Base-by-base conservation (phyloP, 164 flowering plant species). In the Tetrastigma voinierianum region DNA sequence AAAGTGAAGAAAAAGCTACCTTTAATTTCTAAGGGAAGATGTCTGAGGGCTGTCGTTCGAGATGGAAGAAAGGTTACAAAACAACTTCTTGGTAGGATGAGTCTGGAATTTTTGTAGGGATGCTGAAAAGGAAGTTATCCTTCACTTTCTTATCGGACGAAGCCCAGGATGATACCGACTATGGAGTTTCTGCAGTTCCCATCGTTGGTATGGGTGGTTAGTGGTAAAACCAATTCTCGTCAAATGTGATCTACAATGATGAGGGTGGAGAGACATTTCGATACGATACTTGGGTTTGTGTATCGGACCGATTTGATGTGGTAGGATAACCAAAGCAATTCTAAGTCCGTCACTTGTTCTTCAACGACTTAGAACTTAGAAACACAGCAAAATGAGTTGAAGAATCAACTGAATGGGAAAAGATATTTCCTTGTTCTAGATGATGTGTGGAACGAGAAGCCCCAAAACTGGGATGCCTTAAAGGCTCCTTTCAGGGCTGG, bases 121-220 rank as follows among this genome's bases (percentile, higher is more conserved):
- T 2, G 24, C 10, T 9, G 45, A 57, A 3, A 11, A 20, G 59
- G 40, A 56, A 16, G 24, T 2, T 15, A 21, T 10, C 24, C 1
- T 25, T 25, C 40, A 25, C 3, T 25, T 21, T 57, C 15, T 14
- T 21, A 23, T 21, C 40, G 4, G 40, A 21, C 2, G 16, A 57
- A 12, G 5, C 32, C 3, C 21, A 4, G 12, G 40, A 20, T 10
- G 12, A 24, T 21, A 44, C 6, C 15, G 40, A 25, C 7, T 3
- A 25, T 25, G 40, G 40, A 25, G 14, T 57, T 57, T 24, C 14
- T 57, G 59, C 23, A 12, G 24, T 57, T 57, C 59, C 59, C 16
- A 5, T 57, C 9, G 40, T 57, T 3, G 59, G 59, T 14, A 57
- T 57, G 59, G 59, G 43, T 9, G 59, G 59, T n/a, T n/a, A n/a